Base-by-base conservation (phyloP, 371 early-diverging fungal species). In the Blastocladiella emersonii region DNA sequence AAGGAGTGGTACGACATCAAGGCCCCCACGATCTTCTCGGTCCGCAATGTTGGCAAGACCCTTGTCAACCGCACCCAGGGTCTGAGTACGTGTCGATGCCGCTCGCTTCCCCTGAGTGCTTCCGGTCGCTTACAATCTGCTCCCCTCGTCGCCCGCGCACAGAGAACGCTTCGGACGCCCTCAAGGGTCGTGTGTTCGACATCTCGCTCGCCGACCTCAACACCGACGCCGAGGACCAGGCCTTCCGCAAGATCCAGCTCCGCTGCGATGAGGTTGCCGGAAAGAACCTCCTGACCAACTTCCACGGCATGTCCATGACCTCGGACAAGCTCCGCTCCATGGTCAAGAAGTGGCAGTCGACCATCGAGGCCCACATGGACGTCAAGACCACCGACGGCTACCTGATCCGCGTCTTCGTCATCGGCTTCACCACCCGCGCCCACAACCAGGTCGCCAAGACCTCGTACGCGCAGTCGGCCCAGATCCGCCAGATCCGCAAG, bases 301-400 rank as follows among this genome's bases (percentile, higher is more conserved):
- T 99, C 87, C 87, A 99, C 90, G 92, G 98, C 70, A 99, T 99
- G 98, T 92, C 94, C 79, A 88, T 99, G 82, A 97, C 99, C 73
- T 89, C 95, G 65, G 99, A 99, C 85, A 99, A 99, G 89, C 87
- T 98, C 78, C 90, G 98, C 73, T 96, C 97, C 74, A 85, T 99
- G 80, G 93, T 99, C 80, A 95, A 94, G 90, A 99, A 99, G 89
- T 98, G 99, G 99, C 98, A 98, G 86, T 85, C 99, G 67, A 83
- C 98, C 65, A 95, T 99, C 66, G 99, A 99, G 82, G 98, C 98
- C 67, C 85, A 89, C 79, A 86, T 92, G 59, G 99, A 99, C 78
- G 91, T 99, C 83, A 97, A 95, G 88, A 98, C 99, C 78, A 95
- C 95, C 72, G 99, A 99, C 82, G 99, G 98, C 69, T 98, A 98